These are phyloP conservation scores for Lactarius hatsudake DNA, from an alignment of 768 basidiomycete genomes.

Conservation along the genomic window DNA sequence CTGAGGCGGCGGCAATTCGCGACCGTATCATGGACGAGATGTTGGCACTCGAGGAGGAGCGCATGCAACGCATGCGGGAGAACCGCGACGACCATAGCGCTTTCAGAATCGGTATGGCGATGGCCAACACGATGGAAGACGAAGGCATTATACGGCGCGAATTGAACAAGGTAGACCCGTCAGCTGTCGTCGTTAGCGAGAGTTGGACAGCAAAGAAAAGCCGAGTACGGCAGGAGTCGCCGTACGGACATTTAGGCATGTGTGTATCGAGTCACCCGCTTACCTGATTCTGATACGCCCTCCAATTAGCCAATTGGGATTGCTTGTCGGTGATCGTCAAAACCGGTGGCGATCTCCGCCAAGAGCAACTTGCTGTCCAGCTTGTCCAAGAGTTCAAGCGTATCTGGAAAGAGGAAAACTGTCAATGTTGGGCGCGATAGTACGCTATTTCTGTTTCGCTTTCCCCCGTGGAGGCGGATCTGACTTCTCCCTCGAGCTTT, in stretches of 20 bases:
- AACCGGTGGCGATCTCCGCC: constrained; percentile 93
- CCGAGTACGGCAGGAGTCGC: constrained; percentile 88
- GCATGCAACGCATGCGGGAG: constrained; percentile 89
- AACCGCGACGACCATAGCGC: constrained; percentile 64
- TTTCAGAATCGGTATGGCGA: constrained; percentile 41
- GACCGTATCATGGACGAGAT: constrained; percentile 99
- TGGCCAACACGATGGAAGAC: constrained; percentile 53
- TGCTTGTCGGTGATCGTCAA: constrained; percentile 98
- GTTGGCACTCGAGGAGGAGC: constrained; percentile 93
- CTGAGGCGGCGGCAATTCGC: constrained; percentile 87
- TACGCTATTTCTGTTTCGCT: constrained; percentile 32
- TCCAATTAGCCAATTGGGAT: constrained; percentile 69
- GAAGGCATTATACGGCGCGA: constrained; percentile 92
- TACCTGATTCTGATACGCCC: background rate
- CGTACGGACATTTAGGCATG: constrained; percentile 91
- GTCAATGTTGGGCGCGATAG: constrained; percentile 93
- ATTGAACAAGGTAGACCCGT: constrained; percentile 92
- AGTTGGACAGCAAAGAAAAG: constrained; percentile 94
- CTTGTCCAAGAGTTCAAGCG: constrained; percentile 88
- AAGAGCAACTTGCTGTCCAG: constrained; percentile 96
- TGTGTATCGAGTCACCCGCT: constrained; percentile 21
- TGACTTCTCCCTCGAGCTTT: constrained; percentile 56
- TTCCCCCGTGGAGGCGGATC: background rate
- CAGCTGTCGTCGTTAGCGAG: constrained; percentile 93
- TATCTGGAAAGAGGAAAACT: constrained; percentile 95